phyloP scores from a whole-genome alignment of 1,284 basidiomycete species.

The Laetiporus sulphureus region DNA sequence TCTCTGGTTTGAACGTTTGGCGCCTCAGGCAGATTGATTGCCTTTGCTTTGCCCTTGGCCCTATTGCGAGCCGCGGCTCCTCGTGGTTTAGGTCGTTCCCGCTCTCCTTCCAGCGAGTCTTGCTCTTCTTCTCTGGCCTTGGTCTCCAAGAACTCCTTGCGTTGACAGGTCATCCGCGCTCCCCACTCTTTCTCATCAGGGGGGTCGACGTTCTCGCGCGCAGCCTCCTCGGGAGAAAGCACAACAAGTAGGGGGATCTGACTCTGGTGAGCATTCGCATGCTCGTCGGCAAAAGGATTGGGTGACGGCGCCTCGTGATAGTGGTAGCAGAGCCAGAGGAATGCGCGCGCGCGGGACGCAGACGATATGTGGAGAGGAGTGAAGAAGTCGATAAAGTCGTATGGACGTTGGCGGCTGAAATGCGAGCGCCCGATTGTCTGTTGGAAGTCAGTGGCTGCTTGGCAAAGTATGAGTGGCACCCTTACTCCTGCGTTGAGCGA shows the following conservation, averaged over 20 bases:
- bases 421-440: conserved; percentile 50
- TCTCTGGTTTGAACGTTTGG: too few relatives aligned
- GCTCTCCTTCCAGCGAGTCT: conserved; percentile 17
- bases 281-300: conserved; percentile 65
- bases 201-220: conserved; percentile 62
- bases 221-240: conserved; percentile 42
- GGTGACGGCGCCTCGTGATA: conserved; percentile 59
- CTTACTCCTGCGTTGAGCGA: conserved; percentile 49
- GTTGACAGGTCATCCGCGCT: conserved; percentile 54
- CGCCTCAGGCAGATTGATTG: too few relatives aligned
- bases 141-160: conserved; percentile 57
- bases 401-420: conserved; percentile 38
- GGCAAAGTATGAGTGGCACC: conserved; percentile 3
- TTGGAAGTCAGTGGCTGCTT: too few relatives aligned
- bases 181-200: conserved; percentile 63
- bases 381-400: conserved; percentile 66
- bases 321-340: conserved; percentile 74
- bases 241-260: conserved; percentile 49
- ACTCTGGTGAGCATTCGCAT: conserved; percentile 40
- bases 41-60: too few relatives aligned
- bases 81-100: conserved; percentile 14
- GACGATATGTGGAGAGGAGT: conserved; percentile 53
- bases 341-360: conserved; percentile 54
- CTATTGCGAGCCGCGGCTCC: conserved; percentile 6
- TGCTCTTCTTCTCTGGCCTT: conserved; percentile 31